Conservation (phyloP, 2,329 filamentous ascomycete species). For the Pyrenochaeta sp. region DNA sequence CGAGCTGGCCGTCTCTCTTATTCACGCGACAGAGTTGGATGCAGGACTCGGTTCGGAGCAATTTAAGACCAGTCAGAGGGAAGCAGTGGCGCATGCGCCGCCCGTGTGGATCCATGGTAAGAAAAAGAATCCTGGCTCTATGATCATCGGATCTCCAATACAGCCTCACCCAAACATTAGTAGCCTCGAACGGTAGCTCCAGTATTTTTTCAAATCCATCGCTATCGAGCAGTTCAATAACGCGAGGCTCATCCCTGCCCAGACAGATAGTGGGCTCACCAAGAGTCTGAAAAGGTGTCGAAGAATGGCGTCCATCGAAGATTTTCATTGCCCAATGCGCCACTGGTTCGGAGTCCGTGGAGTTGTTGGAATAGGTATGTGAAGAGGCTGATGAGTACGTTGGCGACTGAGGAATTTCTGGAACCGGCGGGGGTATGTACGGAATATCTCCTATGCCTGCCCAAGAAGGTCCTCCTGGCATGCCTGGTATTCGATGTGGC, state of each 20-base stretch:
- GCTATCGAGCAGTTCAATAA: conserved; percentile 42
- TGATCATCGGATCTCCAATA: conserved; percentile 61
- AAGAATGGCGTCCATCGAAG: conserved; percentile 52
- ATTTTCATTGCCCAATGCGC: conserved; percentile 55
- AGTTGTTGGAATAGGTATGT: conserved; percentile 48
- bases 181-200: conserved; percentile 56
- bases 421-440: conserved; percentile 44
- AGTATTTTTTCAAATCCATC: conserved; percentile 53
- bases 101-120: conserved; percentile 51
- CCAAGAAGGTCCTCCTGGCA: conserved; percentile 27
- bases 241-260: conserved; percentile 44
- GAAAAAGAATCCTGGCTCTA: conserved; percentile 62
- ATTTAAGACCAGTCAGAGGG: conserved; percentile 57
- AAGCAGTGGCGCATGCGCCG: conserved; percentile 57
- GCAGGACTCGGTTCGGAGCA: conserved; percentile 51
- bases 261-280: conserved; percentile 44
- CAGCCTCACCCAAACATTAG: conserved; percentile 56
- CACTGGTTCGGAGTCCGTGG: conserved; percentile 41
- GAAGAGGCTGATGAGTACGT: conserved; percentile 54
- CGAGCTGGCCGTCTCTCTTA: conserved; percentile 50
- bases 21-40: conserved; percentile 52
- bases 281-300: conserved; percentile 45
- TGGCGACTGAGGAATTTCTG: conserved; percentile 51
- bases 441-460: conserved; percentile 39
- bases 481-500: conserved; percentile 22